These are phyloP conservation scores for Rhodotorula sp. DNA, from an alignment of 1,284 basidiomycete species.

Conservation along the genomic window DNA sequence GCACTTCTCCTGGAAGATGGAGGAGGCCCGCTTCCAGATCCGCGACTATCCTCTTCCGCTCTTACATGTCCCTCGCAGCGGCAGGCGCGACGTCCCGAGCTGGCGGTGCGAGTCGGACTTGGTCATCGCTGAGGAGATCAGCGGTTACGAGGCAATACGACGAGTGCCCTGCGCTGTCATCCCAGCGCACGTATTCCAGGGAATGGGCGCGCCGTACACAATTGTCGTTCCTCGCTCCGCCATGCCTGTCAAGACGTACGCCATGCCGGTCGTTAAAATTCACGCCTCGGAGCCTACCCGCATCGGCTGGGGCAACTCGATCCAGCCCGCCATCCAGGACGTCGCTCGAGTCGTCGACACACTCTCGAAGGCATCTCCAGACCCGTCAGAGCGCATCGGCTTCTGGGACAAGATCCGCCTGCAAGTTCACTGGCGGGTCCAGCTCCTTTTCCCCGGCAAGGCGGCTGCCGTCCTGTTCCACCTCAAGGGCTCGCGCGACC, in stretches of 20 bases:
- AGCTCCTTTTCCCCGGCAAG: conserved; percentile 65
- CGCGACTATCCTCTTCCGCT: conserved; percentile 67
- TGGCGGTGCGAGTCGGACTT: conserved; percentile 74
- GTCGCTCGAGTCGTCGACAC: conserved; percentile 80
- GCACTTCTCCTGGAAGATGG: conserved; percentile 69
- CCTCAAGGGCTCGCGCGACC: conserved; percentile 84
- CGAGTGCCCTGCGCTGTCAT: conserved; percentile 69
- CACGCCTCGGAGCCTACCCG: conserved; percentile 66
- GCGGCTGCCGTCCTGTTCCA: conserved; percentile 61
- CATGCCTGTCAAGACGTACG: conserved; percentile 93
- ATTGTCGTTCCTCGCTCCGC: conserved; percentile 76
- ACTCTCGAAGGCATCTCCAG: conserved; percentile 72
- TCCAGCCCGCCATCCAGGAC: conserved; percentile 82
- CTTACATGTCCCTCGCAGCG: conserved; percentile 51
- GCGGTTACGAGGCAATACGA: conserved; percentile 65
- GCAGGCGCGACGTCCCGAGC: conserved; percentile 30
- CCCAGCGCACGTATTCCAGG: conserved; percentile 60
- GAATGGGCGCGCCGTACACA: conserved; percentile 49
- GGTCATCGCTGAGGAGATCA: conserved; percentile 87
- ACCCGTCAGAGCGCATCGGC: conserved; percentile 81
- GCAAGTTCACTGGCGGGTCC: conserved; percentile 78
- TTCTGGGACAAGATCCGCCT: conserved; percentile 95
- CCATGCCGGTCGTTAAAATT: conserved; percentile 69
- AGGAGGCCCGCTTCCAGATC: conserved; percentile 62
- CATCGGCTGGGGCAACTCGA: conserved; percentile 87